Evolutionary conservation across 768 basidiomycete species (phyloP).

Genomic region (Rhodocollybia butyracea): DNA sequence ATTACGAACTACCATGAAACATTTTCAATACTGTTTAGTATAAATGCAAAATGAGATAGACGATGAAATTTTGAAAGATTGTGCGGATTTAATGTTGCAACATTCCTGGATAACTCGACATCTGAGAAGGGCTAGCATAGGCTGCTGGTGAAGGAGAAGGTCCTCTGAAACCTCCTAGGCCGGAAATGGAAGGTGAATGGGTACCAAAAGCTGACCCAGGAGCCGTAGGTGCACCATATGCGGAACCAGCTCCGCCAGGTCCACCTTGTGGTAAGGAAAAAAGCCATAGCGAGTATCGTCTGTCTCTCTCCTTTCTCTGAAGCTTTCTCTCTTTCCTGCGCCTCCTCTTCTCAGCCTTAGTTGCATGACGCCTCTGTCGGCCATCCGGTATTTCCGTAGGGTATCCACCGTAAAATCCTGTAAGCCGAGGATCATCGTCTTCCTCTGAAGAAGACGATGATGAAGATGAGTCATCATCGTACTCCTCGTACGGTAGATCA

Average conservation of each 20-base stretch:
- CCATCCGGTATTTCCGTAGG: conserved; percentile 45
- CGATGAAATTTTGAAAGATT: too few relatives aligned
- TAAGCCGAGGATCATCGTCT: conserved; percentile 32
- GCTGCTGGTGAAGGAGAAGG: not conserved
- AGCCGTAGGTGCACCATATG: conserved; percentile 11
- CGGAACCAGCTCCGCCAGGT: conserved; percentile 23
- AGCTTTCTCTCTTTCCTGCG: conserved; percentile 63
- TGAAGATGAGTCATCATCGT: conserved; percentile 35
- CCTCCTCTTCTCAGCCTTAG: conserved; percentile 55
- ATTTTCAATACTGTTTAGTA: too few relatives aligned
- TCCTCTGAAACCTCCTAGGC: not conserved
- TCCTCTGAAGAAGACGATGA: conserved; percentile 38
- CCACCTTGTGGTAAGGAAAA: conserved; percentile 38
- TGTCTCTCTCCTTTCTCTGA: conserved; percentile 58
- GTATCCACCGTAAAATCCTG: conserved; percentile 35
- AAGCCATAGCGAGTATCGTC: conserved; percentile 62
- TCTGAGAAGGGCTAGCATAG: not conserved
- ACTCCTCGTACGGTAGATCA: conserved; percentile 52
- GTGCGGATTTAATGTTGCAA: not conserved
- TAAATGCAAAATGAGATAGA: too few relatives aligned
- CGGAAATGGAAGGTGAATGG: conserved; percentile 1
- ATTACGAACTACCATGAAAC: too few relatives aligned
- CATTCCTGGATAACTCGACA: conserved; percentile 1
- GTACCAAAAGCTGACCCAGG: not conserved
- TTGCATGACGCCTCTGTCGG: conserved; percentile 48